These are phyloP conservation scores for Penicillium crystallinum DNA, from an alignment of 495 filamentous ascomycete genomes.

Conservation along the genomic window DNA sequence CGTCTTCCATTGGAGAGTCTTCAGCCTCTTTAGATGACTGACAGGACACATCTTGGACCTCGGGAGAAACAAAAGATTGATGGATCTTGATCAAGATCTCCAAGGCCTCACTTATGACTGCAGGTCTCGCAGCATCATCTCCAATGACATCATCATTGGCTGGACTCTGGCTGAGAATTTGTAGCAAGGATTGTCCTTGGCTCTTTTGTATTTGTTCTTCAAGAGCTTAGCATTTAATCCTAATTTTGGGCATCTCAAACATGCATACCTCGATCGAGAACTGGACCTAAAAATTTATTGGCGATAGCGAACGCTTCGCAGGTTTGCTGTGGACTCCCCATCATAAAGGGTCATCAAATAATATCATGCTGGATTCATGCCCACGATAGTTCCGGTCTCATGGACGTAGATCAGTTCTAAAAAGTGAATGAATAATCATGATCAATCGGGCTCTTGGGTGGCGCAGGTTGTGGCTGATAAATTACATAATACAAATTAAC, in stretches of 20 bases:
- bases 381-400: not conserved
- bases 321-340: constrained; percentile 22
- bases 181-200: constrained; percentile 34
- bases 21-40: constrained; percentile 6
- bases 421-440: constrained; percentile 1
- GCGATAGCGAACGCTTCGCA: constrained; percentile 35
- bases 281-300: constrained; percentile 37
- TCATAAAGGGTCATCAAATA: constrained; percentile 9
- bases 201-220: constrained; percentile 38
- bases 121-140: constrained; percentile 15
- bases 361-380: not conserved
- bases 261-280: constrained; percentile 41
- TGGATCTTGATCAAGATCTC: constrained; percentile 35
- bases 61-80: constrained; percentile 29
- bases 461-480: not conserved
- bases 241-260: constrained; percentile 5
- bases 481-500: constrained; percentile 4
- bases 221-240: constrained; percentile 22
- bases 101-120: constrained; percentile 36
- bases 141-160: not conserved
- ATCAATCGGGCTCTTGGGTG: constrained; percentile 7
- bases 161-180: constrained; percentile 23
- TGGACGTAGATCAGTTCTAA: not conserved
- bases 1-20: constrained; percentile 36
- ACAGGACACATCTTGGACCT: constrained; percentile 5